Conservation (phyloP, 768 basidiomycete genomes). For the Hygrophoropsis aurantiaca region DNA sequence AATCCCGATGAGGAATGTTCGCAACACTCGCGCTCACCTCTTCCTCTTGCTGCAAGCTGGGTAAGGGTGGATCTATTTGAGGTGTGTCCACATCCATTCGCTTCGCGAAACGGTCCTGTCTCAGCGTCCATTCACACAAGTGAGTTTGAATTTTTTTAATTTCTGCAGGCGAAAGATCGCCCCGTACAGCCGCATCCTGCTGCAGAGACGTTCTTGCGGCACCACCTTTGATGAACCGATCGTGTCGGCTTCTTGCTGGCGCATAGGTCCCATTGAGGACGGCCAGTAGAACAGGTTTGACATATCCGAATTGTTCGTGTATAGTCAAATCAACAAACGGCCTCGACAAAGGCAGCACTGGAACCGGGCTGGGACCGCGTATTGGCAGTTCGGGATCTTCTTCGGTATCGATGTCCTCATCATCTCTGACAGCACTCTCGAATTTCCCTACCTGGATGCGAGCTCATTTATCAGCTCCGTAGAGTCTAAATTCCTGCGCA, state of each 20-base stretch:
- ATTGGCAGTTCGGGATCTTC: constrained; percentile 28
- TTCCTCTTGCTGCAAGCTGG: too few relatives aligned
- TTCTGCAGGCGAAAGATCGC: constrained; percentile 36
- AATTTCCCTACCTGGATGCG: constrained; percentile 52
- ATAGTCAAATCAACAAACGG: constrained; percentile 52
- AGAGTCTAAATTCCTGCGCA: constrained; percentile 4
- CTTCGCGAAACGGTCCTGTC: constrained; percentile 8
- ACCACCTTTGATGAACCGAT: constrained; percentile 60
- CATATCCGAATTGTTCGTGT: constrained; percentile 61
- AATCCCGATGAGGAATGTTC: too few relatives aligned
- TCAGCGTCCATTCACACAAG: constrained; percentile 27
- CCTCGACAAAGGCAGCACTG: constrained; percentile 41
- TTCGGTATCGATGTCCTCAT: constrained; percentile 38
- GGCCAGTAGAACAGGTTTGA: constrained; percentile 60
- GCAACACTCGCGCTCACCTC: too few relatives aligned
- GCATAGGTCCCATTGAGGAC: constrained; percentile 56
- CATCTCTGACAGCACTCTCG: constrained; percentile 43
- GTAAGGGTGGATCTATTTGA: too few relatives aligned
- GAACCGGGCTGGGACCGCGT: constrained; percentile 37
- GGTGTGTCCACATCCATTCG: constrained; percentile 3
- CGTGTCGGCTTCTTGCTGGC: constrained; percentile 52
- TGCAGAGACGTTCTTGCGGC: constrained; percentile 36
- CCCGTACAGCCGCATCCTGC: constrained; percentile 34
- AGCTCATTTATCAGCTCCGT: neutral
- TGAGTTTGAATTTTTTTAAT: constrained; percentile 35